Evolutionary conservation across 768 basidiomycete genomes (phyloP).

Genomic region (Xerocomellus dryophilus): DNA sequence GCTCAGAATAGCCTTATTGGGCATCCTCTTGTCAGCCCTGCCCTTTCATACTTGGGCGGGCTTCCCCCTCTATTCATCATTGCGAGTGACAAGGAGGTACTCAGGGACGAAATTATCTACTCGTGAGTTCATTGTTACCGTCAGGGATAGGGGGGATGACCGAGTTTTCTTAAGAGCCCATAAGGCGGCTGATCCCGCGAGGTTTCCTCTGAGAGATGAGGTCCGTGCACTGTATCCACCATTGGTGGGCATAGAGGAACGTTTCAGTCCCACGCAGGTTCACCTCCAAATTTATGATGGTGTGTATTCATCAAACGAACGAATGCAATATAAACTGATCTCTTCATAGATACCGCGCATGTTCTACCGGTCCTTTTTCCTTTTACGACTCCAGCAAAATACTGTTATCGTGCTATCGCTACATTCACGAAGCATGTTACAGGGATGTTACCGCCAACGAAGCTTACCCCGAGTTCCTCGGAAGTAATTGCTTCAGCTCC

Average conservation of each 20-base stretch:
- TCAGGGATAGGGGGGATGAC: not conserved
- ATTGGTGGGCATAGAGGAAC: constrained; percentile 51
- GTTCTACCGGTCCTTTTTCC: constrained; percentile 70
- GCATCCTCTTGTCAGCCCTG: constrained; percentile 84
- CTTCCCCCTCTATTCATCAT: constrained; percentile 84
- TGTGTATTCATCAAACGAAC: constrained; percentile 22
- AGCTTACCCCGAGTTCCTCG: constrained; percentile 9
- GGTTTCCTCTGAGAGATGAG: constrained; percentile 50
- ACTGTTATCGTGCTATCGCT: constrained; percentile 75
- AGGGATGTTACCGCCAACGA: constrained; percentile 35
- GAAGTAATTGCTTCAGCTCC: constrained; percentile 1
- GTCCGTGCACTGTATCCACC: constrained; percentile 53
- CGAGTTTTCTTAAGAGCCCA: constrained; percentile 60
- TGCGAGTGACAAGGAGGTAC: constrained; percentile 85
- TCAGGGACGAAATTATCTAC: constrained; percentile 91
- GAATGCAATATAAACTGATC: constrained; percentile 16
- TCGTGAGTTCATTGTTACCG: constrained; percentile 44
- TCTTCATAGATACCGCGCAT: constrained; percentile 59
- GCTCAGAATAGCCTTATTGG: constrained; percentile 70
- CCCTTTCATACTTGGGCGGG: constrained; percentile 81
- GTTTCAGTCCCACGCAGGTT: constrained; percentile 65
- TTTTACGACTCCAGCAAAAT: constrained; percentile 77
- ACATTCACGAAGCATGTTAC: constrained; percentile 67
- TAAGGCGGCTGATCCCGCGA: constrained; percentile 81
- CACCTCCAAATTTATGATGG: constrained; percentile 95